Conservation (phyloP, 139 green algal genomes). For the Chlorella sp. region DNA sequence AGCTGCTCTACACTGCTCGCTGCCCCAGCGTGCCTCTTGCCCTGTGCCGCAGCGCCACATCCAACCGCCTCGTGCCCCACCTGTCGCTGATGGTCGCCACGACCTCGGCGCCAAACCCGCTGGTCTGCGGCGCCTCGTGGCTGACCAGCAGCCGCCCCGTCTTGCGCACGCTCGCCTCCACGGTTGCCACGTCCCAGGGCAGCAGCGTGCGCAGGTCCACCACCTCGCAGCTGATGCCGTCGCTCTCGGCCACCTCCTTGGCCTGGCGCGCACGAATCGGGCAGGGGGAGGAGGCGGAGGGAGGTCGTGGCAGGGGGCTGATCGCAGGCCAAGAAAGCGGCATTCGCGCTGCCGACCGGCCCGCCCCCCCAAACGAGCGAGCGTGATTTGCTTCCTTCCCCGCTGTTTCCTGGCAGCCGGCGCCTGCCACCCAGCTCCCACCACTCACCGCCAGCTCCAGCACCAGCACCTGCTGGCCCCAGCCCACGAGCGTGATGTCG, state of each 20-base stretch:
- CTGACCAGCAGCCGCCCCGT: conserved; percentile 84
- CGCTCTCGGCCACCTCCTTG: conserved; percentile 34
- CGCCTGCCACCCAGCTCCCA: background rate
- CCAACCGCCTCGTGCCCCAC: too few relatives aligned
- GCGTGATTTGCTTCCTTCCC: too few relatives aligned
- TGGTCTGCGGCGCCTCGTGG: conserved; percentile 90
- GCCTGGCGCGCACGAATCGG: conserved; percentile 32
- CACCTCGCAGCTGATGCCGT: conserved; percentile 80
- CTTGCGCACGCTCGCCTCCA: conserved; percentile 60
- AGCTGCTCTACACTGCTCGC: too few relatives aligned
- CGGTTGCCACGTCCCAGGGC: conserved; percentile 71
- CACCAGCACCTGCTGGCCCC: conserved; percentile 85
- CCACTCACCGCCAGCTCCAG: conserved; percentile 47
- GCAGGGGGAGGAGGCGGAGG: background rate
- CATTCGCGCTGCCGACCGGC: too few relatives aligned
- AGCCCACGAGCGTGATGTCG: conserved; percentile 93
- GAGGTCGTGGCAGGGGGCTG: too few relatives aligned
- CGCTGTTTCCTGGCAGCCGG: too few relatives aligned
- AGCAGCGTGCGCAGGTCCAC: conserved; percentile 89
- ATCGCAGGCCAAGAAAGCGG: too few relatives aligned
- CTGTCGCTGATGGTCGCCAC: conserved; percentile 64
- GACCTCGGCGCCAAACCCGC: conserved; percentile 88
- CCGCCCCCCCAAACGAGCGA: too few relatives aligned
- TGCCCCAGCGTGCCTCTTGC: too few relatives aligned
- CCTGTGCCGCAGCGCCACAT: too few relatives aligned